phyloP scores from a whole-genome alignment of 2,329 filamentous ascomycete species.

The Ophiostoma sp. region DNA sequence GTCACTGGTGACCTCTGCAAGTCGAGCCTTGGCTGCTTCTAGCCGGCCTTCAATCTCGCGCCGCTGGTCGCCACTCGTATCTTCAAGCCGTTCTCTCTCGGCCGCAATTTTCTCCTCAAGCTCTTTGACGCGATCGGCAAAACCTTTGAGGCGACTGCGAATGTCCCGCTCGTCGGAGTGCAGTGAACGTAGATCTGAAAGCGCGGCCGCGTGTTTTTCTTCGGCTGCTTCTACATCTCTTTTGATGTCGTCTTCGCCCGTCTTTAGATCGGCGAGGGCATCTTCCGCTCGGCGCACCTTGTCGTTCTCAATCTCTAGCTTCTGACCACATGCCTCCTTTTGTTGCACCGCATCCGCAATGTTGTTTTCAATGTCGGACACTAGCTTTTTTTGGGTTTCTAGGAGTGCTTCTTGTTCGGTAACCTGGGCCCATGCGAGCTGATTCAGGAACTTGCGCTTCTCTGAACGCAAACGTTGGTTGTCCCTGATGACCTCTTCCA shows the following conservation, averaged over 20 bases:
- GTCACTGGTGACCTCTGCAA: slow-evolving; percentile 39
- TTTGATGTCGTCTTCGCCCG: slow-evolving; percentile 45
- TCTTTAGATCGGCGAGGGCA: slow-evolving; percentile 39
- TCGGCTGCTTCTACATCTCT: slow-evolving; percentile 47
- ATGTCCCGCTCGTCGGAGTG: slow-evolving; percentile 61
- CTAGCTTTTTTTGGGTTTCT: slow-evolving; percentile 28
- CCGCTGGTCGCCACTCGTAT: slow-evolving; percentile 60
- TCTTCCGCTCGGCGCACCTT: slow-evolving; percentile 39
- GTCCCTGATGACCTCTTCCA: slow-evolving; percentile 60
- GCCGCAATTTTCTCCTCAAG: slow-evolving; percentile 46
- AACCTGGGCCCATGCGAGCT: slow-evolving; percentile 85
- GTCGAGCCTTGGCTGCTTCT: slow-evolving; percentile 50
- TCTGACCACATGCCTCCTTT: slow-evolving; percentile 44
- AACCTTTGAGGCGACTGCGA: slow-evolving; percentile 49
- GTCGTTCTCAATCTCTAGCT: slow-evolving; percentile 44
- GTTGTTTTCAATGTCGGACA: slow-evolving; percentile 35
- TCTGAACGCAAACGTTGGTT: slow-evolving; percentile 60
- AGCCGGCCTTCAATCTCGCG: slow-evolving; percentile 53
- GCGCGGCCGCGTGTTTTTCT: slow-evolving; percentile 41
- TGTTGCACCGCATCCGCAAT: slow-evolving; percentile 40
- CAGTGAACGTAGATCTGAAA: slow-evolving; percentile 36
- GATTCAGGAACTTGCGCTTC: slow-evolving; percentile 53
- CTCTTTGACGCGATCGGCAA: slow-evolving; percentile 43
- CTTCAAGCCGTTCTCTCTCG: slow-evolving; percentile 58
- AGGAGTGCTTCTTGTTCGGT: slow-evolving; percentile 62